Base-by-base conservation (phyloP, 108 stramenopile species). In the Fistulifera pelliculosa region DNA sequence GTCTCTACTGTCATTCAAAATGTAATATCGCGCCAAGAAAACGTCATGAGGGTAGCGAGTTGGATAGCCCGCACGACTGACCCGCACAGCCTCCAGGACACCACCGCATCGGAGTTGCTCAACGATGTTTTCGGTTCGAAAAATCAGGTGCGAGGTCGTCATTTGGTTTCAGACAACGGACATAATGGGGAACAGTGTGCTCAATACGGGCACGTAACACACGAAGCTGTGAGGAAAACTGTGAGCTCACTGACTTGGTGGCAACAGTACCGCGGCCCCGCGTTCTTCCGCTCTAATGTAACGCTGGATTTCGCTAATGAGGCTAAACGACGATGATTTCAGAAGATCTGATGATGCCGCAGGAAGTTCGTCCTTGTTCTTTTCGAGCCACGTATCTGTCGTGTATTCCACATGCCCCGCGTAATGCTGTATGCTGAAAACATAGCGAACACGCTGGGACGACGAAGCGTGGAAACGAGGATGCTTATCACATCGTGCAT, bases 81-180 rank as follows among this genome's bases (percentile, higher is more conserved):
- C 95, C 1, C 96, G 75, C 16, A 98, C 97, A 31, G 97, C 96
- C 63, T 97, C 96, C 26, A 98, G 61, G 0, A 98, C 95, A 57
- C 97, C 96, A 54, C 91, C 91, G 60, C 90, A 96, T 38, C 91
- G 79, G 7, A 95, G 69, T 66, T 95, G 94, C 51, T 92, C 92
- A 6, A 87, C 84, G 70, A 90, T 72, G 54, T 84, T 85, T 79
- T 83, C 2, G 87, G 89, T 59, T 96, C 89, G 50, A 94, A 93
- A 55, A 70, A 49, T 90, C 82, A 0, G 92, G 73, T 10, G 71
- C 58, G 22, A 91, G 64, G 21, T 86, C 83, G 55, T 92, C 90
- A 62, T 96, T 96, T 23, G 89, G 90, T 68, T 94, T 93, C 48
- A 96, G 58, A 56, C 93, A 96, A 43, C 93, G 87, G 52, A 94